phyloP scores from a whole-genome alignment of 768 basidiomycete genomes.

The Pisolithus sp. region DNA sequence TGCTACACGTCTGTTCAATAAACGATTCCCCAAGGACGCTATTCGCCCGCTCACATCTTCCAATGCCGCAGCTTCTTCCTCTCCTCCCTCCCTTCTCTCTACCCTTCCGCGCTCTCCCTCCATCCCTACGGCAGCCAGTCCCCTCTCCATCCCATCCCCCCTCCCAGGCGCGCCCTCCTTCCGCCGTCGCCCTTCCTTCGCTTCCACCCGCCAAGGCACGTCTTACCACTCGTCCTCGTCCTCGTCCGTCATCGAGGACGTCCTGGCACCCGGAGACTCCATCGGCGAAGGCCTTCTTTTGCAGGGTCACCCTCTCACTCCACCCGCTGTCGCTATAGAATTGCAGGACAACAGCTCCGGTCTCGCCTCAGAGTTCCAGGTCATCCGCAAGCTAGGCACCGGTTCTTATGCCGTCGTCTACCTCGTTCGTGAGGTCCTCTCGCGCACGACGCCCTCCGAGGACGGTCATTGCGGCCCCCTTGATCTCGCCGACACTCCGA shows the following conservation, averaged over 20 bases:
- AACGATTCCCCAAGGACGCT: constrained; percentile 28
- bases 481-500: constrained; percentile 41
- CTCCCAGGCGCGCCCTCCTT: constrained; percentile 28
- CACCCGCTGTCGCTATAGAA: constrained; percentile 38
- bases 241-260: constrained; percentile 37
- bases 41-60: constrained; percentile 10
- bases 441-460: constrained; percentile 37
- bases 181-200: constrained; percentile 30
- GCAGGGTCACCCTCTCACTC: constrained; percentile 59
- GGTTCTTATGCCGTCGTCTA: constrained; percentile 95
- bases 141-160: constrained; percentile 29
- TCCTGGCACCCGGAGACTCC: constrained; percentile 66
- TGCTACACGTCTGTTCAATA: constrained; percentile 29
- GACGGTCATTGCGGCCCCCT: constrained; percentile 50
- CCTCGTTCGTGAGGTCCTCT: constrained; percentile 69
- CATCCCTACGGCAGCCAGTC: constrained; percentile 24
- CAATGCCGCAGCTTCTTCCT: constrained; percentile 2
- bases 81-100: constrained; percentile 23
- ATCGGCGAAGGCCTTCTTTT: constrained; percentile 63
- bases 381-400: constrained; percentile 78
- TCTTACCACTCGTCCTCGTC: constrained; percentile 23
- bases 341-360: constrained; percentile 32
- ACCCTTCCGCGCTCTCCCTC: constrained; percentile 27
- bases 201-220: constrained; percentile 15
- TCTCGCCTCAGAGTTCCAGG: constrained; percentile 69